Evolutionary conservation across 305 asterid species (phyloP).

Genomic region (Solanum hybrid): DNA sequence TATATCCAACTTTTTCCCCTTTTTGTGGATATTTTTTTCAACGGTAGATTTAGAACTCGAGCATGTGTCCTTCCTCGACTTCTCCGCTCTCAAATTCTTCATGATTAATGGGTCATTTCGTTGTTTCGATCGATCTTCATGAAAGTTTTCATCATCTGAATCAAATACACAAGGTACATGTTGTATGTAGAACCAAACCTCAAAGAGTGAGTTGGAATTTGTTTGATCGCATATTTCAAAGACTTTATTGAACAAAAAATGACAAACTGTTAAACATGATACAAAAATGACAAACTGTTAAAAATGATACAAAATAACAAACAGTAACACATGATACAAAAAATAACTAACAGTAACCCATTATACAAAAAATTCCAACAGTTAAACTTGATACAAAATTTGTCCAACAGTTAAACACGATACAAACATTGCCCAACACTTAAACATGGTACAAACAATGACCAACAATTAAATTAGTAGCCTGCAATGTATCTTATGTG

Average conservation of each 20-base stretch:
- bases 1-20: background rate
- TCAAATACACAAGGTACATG: background rate
- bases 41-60: background rate
- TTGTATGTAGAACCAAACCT: background rate
- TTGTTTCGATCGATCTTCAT: no score
- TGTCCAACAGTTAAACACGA: background rate
- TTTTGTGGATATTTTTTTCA: background rate
- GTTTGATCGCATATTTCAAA: background rate
- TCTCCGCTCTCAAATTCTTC: background rate
- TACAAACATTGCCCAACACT: background rate
- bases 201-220: background rate
- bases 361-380: background rate
- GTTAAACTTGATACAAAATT: background rate
- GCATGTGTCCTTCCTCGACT: background rate
- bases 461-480: background rate
- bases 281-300: background rate
- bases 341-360: background rate
- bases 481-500: background rate
- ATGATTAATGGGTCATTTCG: background rate
- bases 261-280: background rate
- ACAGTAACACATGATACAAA: background rate
- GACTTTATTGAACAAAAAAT: background rate
- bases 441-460: background rate
- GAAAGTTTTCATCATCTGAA: background rate
- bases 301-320: background rate